A percentile compares a stretch with the other conserved stretches of the same genome.
phyloP scores from a whole-genome alignment of 306 rosid species.

The Hylodesmum podocarpum region DNA sequence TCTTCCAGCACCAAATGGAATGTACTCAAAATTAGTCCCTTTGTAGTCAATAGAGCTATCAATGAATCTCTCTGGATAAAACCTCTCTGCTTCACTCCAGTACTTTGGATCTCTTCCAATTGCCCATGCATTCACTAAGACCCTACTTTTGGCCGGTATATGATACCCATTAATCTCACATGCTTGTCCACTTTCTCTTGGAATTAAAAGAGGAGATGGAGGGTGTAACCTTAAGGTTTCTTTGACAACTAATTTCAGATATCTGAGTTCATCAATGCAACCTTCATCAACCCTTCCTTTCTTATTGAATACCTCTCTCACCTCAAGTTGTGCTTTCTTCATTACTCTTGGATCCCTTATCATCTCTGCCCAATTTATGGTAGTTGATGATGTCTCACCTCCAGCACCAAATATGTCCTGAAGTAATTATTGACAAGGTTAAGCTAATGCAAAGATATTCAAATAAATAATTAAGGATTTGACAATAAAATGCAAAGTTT shows the following conservation, averaged over 20 bases:
- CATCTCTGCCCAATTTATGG: conserved; percentile 30
- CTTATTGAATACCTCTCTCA: neutral
- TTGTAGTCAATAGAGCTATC: conserved; percentile 18
- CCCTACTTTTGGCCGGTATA: conserved; percentile 24
- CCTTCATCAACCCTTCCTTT: conserved; percentile 4
- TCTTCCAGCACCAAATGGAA: conserved; percentile 42
- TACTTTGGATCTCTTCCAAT: conserved; percentile 41
- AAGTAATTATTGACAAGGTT: neutral
- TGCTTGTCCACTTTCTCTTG: conserved; percentile 18
- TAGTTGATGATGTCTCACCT: conserved; percentile 32
- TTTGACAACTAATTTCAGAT: conserved; percentile 40
- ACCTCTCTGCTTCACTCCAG: conserved; percentile 18
- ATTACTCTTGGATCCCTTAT: conserved; percentile 23
- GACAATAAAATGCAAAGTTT: neutral
- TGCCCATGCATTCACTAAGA: conserved; percentile 36
- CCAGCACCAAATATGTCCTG: conserved; percentile 29
- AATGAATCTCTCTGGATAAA: conserved; percentile 29
- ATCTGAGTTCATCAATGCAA: conserved; percentile 1
- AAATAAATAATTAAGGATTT: neutral
- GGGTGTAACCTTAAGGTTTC: conserved; percentile 41
- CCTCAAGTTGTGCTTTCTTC: conserved; percentile 37
- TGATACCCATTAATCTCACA: conserved; percentile 33
- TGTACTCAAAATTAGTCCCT: conserved; percentile 22
- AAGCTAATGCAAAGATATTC: neutral
- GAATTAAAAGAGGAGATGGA: conserved; percentile 22